A percentile compares a stretch with the other conserved stretches of the same genome.
Evolutionary conservation across 2,329 filamentous ascomycete genomes (phyloP).

Genomic region (Ceratocystiopsis brevicomis): DNA sequence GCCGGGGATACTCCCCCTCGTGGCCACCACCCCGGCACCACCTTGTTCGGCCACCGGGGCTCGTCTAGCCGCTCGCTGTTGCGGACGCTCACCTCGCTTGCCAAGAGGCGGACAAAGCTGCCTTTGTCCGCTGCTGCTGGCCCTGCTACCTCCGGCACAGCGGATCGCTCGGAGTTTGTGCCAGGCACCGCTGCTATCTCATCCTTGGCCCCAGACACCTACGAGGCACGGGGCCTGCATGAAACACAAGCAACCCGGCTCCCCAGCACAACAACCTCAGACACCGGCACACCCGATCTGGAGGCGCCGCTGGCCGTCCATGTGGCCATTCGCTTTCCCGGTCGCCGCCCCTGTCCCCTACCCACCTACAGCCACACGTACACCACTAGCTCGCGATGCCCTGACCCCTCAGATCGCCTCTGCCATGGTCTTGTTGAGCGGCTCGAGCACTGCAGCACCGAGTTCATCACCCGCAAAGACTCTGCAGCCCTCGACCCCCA

Average conservation of each 20-base stretch:
- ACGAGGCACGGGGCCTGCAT: no score
- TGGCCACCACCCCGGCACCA: conserved; percentile 1
- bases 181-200: no score
- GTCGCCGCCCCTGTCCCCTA: not conserved
- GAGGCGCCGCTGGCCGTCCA: conserved; percentile 5
- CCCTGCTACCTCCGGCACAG: not conserved
- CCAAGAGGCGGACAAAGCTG: not conserved
- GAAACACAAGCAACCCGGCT: not conserved
- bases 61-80: conserved; percentile 3
- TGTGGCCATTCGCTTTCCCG: conserved; percentile 8
- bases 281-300: not conserved
- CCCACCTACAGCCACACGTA: conserved; percentile 24
- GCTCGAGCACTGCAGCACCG: conserved; percentile 30
- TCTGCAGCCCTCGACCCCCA: conserved; percentile 25
- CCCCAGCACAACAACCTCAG: not conserved
- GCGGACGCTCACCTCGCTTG: conserved; percentile 2
- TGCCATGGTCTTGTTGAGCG: conserved; percentile 30
- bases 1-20: not conserved
- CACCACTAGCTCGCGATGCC: conserved; percentile 23
- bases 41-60: conserved; percentile 1
- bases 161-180: not conserved
- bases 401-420: conserved; percentile 26
- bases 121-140: no score
- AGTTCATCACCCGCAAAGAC: conserved; percentile 35
- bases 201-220: no score